phyloP scores from a whole-genome alignment of 257 asterid species.

The Lycium barbarum region DNA sequence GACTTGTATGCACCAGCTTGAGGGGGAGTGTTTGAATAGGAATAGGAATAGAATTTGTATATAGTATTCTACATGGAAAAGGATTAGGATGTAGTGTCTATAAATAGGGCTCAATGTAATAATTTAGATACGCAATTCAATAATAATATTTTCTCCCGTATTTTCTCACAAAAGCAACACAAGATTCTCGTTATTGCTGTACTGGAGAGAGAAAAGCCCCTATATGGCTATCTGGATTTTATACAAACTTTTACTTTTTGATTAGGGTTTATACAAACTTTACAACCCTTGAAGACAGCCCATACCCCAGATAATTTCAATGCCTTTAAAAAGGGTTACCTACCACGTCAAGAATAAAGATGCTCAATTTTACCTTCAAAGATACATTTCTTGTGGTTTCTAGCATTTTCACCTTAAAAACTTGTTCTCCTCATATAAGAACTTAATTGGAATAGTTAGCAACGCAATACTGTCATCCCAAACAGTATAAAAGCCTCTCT shows the following conservation, averaged over 20 bases:
- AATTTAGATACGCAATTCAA: no score
- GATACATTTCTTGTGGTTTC: neutral
- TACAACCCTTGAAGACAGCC: neutral
- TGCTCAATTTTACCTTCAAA: neutral
- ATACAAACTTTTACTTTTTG: neutral
- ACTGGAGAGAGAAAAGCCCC: neutral
- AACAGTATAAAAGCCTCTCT: constrained; percentile 8
- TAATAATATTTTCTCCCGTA: no score
- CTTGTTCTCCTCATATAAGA: neutral
- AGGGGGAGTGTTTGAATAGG: no score
- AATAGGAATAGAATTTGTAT: no score
- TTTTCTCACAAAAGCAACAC: neutral
- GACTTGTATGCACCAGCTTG: no score
- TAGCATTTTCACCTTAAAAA: constrained; percentile 18
- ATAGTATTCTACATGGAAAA: no score
- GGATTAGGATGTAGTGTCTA: no score
- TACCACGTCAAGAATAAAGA: constrained; percentile 14
- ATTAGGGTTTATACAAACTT: neutral
- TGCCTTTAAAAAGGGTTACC: neutral
- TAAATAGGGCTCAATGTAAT: no score
- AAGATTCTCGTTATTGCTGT: neutral
- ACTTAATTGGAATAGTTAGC: constrained; percentile 15
- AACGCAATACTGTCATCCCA: constrained; percentile 7
- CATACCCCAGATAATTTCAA: neutral
- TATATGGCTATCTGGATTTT: neutral